A percentile compares a stretch with the other conserved stretches of the same genome.
phyloP scores from a whole-genome alignment of 2,329 filamentous ascomycete genomes.

The Leptographium flavum region DNA sequence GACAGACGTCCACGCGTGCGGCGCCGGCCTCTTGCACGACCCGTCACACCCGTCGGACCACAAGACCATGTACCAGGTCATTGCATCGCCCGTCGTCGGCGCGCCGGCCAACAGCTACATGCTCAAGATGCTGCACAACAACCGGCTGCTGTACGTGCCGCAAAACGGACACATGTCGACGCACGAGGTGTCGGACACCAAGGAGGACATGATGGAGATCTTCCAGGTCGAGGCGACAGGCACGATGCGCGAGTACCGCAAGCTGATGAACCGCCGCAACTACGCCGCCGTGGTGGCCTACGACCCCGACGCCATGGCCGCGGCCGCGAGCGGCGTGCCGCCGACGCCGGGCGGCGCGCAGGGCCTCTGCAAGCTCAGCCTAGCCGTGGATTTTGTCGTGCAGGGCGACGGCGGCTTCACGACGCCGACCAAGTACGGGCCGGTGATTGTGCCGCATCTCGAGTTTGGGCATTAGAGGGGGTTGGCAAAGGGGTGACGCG shows the following conservation, averaged over 20 bases:
- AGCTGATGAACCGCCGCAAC: conserved; percentile 85
- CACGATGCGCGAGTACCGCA: conserved; percentile 67
- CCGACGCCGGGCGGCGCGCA: conserved; percentile 16
- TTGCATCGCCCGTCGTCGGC: conserved; percentile 76
- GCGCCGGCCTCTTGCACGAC: conserved; percentile 88
- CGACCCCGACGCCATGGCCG: conserved; percentile 61
- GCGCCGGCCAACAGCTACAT: conserved; percentile 75
- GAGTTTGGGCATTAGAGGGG: conserved; percentile 49
- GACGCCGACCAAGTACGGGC: conserved; percentile 85
- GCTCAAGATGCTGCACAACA: conserved; percentile 88
- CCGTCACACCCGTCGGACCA: conserved; percentile 81
- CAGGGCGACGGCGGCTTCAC: conserved; percentile 70
- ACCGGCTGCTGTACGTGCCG: conserved; percentile 82
- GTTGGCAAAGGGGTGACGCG: neutral
- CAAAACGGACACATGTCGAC: conserved; percentile 68
- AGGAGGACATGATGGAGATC: conserved; percentile 99
- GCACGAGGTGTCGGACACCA: conserved; percentile 72
- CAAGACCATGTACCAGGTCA: conserved; percentile 99
- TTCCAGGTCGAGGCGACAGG: conserved; percentile 90
- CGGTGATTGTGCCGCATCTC: conserved; percentile 81
- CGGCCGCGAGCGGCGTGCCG: conserved; percentile 18
- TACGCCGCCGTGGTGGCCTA: conserved; percentile 91
- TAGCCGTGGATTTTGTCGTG: conserved; percentile 94
- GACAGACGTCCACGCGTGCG: conserved; percentile 70
- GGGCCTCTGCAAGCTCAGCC: conserved; percentile 54